phyloP scores from a whole-genome alignment of 139 green algal species.

The Chlorella vulgaris region DNA sequence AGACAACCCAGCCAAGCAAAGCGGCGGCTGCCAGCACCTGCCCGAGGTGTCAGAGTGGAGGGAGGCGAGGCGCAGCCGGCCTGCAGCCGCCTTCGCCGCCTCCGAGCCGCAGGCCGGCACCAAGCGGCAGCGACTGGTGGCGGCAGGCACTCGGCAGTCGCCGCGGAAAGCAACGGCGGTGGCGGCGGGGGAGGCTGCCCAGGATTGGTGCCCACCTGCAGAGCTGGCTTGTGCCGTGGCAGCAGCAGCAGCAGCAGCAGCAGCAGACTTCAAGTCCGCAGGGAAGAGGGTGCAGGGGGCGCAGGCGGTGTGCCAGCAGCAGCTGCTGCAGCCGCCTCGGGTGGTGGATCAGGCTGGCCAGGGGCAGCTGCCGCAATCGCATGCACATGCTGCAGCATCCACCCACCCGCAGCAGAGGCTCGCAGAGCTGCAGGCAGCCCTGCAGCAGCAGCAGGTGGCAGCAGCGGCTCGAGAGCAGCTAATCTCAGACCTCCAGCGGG shows the following conservation, averaged over 20 bases:
- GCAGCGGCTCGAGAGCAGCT: conserved; percentile 1
- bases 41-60: conserved; percentile 16
- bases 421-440: background rate
- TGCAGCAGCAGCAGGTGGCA: conserved; percentile 1
- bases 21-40: conserved; percentile 4
- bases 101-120: background rate
- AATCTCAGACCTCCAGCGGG: background rate
- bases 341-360: no score
- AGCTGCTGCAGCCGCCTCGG: no score
- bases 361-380: no score
- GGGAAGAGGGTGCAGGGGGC: no score
- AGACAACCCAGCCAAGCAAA: background rate
- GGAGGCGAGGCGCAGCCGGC: conserved; percentile 5
- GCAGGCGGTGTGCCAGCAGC: no score
- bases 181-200: no score
- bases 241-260: no score
- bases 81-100: background rate
- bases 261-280: no score
- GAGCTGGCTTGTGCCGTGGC: no score
- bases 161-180: no score
- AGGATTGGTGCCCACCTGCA: no score
- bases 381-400: no score
- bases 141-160: background rate
- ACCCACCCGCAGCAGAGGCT: background rate
- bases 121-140: background rate